These are phyloP conservation scores for Penicillium italicum DNA, from an alignment of 2,329 filamentous ascomycete genomes.

Conservation along the genomic window DNA sequence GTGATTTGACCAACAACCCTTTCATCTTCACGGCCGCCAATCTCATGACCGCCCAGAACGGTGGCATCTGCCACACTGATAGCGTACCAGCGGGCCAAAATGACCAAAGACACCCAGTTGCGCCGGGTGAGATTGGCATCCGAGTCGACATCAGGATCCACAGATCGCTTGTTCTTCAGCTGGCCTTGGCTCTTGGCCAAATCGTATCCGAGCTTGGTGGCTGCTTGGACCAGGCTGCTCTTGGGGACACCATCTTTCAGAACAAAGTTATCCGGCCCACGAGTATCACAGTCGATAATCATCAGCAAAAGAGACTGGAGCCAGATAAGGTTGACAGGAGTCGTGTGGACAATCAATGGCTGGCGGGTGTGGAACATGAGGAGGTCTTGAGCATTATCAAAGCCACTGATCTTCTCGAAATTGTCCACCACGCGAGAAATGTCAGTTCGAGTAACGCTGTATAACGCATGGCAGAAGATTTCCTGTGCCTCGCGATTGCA, in stretches of 20 bases:
- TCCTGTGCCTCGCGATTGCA: constrained; percentile 42
- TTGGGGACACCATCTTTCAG: constrained; percentile 42
- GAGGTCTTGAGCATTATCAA: constrained; percentile 41
- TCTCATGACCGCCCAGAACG: constrained; percentile 37
- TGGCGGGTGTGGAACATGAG: constrained; percentile 40
- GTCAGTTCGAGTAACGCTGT: constrained; percentile 40
- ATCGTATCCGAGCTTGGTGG: constrained; percentile 38
- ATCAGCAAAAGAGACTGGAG: constrained; percentile 43
- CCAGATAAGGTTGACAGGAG: constrained; percentile 39
- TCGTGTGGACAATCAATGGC: constrained; percentile 33
- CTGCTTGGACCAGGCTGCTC: constrained; percentile 39
- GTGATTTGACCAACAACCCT: constrained; percentile 36
- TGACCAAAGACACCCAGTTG: constrained; percentile 40
- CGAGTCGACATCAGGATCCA: constrained; percentile 39
- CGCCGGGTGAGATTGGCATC: constrained; percentile 41
- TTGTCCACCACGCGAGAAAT: constrained; percentile 31
- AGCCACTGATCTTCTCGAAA: constrained; percentile 36
- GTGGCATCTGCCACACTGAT: constrained; percentile 42
- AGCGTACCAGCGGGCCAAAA: constrained; percentile 42
- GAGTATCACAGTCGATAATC: constrained; percentile 43
- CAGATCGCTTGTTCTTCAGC: constrained; percentile 33
- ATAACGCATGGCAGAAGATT: constrained; percentile 40
- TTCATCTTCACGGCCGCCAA: constrained; percentile 39
- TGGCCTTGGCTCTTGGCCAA: constrained; percentile 41
- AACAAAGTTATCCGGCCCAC: constrained; percentile 42